A percentile compares a stretch with the other conserved stretches of the same genome.
phyloP scores from a whole-genome alignment of 2,329 filamentous ascomycete genomes.

The Canariomyces notabilis region DNA sequence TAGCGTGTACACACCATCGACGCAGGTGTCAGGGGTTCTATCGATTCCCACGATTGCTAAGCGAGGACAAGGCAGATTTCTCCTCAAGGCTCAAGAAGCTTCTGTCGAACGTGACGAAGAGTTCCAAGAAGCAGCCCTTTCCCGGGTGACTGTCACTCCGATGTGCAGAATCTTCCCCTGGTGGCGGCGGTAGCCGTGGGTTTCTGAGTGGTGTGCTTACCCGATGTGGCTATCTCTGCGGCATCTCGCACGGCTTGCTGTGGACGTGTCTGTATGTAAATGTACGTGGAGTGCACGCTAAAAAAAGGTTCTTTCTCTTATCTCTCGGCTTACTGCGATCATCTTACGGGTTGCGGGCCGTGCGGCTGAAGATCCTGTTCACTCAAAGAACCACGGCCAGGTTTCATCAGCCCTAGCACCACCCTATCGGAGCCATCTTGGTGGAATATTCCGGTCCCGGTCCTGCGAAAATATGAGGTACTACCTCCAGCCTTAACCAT shows the following conservation, averaged over 20 bases:
- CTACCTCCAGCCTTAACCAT: too few species aligned
- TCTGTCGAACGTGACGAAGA: neutral
- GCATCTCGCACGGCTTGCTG: neutral
- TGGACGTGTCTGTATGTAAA: neutral
- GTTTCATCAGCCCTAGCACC: slow-evolving; percentile 8
- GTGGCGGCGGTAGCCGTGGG: neutral
- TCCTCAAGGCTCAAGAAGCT: too few species aligned
- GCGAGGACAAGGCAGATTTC: neutral
- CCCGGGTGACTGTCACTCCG: slow-evolving; percentile 7
- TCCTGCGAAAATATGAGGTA: too few species aligned
- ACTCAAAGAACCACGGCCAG: slow-evolving; percentile 2
- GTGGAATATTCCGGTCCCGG: neutral
- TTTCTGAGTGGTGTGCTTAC: slow-evolving; percentile 10
- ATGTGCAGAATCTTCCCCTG: slow-evolving; percentile 1
- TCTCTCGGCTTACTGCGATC: neutral
- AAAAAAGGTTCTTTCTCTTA: too few species aligned
- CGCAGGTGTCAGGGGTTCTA: slow-evolving; percentile 13
- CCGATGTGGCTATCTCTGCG: slow-evolving; percentile 14
- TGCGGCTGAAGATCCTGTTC: slow-evolving; percentile 8
- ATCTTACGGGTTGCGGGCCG: neutral
- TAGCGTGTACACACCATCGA: too few species aligned
- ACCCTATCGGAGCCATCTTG: neutral
- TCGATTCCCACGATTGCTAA: neutral
- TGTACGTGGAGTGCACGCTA: too few species aligned
- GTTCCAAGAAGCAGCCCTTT: neutral